Conservation (phyloP, 2,329 filamentous ascomycete species). For the Rhynchosporium graminicola region DNA sequence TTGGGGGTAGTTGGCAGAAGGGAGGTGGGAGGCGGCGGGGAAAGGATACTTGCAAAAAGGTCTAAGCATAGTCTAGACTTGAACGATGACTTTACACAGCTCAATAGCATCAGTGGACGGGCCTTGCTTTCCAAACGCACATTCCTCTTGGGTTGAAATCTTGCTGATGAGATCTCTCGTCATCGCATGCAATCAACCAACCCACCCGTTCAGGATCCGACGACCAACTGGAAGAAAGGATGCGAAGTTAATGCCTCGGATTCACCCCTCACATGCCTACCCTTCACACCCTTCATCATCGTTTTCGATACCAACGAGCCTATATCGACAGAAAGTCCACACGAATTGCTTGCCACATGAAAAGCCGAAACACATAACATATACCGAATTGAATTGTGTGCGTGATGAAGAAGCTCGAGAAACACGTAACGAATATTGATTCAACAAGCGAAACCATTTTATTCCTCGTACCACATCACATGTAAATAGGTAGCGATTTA, state of each 20-base stretch:
- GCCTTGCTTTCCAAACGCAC: not conserved
- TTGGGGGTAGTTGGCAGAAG: not conserved
- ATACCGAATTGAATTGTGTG: not conserved
- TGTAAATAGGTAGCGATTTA: no score
- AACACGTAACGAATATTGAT: not conserved
- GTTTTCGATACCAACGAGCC: not conserved
- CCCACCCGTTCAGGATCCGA: not conserved
- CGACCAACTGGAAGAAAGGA: not conserved
- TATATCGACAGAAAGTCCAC: not conserved
- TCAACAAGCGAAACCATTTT: no score
- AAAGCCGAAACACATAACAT: constrained; percentile 2
- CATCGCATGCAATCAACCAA: no score
- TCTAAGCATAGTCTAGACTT: not conserved
- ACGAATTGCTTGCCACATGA: not conserved
- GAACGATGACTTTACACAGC: not conserved
- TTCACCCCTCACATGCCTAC: not conserved
- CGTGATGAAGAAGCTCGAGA: not conserved
- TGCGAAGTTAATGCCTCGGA: not conserved
- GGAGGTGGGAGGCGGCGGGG: not conserved
- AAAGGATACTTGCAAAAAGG: not conserved
- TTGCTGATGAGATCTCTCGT: not conserved
- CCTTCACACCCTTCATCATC: not conserved
- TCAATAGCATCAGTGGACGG: no score
- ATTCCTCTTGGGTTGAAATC: not conserved
- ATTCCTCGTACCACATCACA: no score